Evolutionary conservation across 2,329 filamentous ascomycete species (phyloP).

Genomic region (Hymenoscyphus scutula): DNA sequence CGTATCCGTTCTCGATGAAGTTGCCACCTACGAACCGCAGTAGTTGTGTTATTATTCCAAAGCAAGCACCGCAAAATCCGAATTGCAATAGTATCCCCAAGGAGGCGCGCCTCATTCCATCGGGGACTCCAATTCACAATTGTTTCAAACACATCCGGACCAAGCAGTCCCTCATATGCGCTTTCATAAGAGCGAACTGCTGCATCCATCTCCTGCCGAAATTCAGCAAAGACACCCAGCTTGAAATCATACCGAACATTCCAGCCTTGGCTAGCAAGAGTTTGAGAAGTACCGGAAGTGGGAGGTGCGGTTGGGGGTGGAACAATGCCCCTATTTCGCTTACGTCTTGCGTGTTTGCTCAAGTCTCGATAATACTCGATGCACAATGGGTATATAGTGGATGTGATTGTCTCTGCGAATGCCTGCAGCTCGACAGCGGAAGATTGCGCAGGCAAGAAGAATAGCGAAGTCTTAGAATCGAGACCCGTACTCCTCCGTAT

Average conservation of each 20-base stretch:
- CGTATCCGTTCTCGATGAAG: constrained; percentile 70
- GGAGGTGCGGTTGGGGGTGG: constrained; percentile 81
- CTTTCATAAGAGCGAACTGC: constrained; percentile 83
- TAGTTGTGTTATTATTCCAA: constrained; percentile 74
- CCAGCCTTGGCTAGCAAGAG: constrained; percentile 83
- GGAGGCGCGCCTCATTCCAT: constrained; percentile 88
- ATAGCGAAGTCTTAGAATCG: constrained; percentile 76
- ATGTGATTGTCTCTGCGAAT: constrained; percentile 71
- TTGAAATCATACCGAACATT: constrained; percentile 95
- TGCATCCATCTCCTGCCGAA: constrained; percentile 86
- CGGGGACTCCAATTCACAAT: constrained; percentile 87
- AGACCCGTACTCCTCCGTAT: constrained; percentile 78
- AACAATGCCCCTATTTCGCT: constrained; percentile 74
- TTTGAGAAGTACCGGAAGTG: constrained; percentile 80
- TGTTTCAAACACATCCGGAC: constrained; percentile 79
- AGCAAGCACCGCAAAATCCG: constrained; percentile 79
- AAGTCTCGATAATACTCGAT: constrained; percentile 93
- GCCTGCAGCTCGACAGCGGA: constrained; percentile 69
- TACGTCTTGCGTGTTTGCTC: constrained; percentile 86
- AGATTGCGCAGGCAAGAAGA: constrained; percentile 75
- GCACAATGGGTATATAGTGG: constrained; percentile 68
- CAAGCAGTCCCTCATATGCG: constrained; percentile 80
- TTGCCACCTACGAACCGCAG: constrained; percentile 78
- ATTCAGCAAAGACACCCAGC: constrained; percentile 84
- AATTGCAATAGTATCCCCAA: constrained; percentile 79